These are phyloP conservation scores for Geotrichum fermentans DNA, from an alignment of 1,139 yeast species.

Conservation along the genomic window DNA sequence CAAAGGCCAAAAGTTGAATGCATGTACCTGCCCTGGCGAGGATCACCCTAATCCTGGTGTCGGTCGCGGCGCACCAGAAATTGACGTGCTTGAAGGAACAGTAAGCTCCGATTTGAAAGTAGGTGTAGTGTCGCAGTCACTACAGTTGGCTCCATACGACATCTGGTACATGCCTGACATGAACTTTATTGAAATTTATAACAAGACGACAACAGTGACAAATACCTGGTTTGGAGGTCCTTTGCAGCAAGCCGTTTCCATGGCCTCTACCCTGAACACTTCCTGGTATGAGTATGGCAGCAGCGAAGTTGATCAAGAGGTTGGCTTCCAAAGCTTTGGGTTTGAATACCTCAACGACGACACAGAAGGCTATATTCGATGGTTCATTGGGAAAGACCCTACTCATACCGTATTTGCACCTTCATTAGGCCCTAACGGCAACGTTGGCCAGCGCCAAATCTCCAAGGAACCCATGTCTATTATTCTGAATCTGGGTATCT, in stretches of 20 bases:
- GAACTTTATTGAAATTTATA: conserved; percentile 60
- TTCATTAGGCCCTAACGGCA: conserved; percentile 77
- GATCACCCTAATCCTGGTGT: conserved; percentile 74
- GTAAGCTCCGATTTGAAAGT: conserved; percentile 39
- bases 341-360: conserved; percentile 71
- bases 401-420: conserved; percentile 57
- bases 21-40: conserved; percentile 69
- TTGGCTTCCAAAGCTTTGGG: conserved; percentile 45
- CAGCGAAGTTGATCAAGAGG: conserved; percentile 48
- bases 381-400: conserved; percentile 73
- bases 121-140: conserved; percentile 76
- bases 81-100: conserved; percentile 78
- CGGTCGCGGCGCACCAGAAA: conserved; percentile 89
- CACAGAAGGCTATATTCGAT: conserved; percentile 63
- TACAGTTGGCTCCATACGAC: conserved; percentile 81
- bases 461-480: conserved; percentile 85
- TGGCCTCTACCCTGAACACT: conserved; percentile 60
- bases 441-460: conserved; percentile 66
- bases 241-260: conserved; percentile 78
- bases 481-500: conserved; percentile 70
- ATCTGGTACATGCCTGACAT: conserved; percentile 83
- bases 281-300: conserved; percentile 63
- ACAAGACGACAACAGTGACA: conserved; percentile 58
- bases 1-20: conserved; percentile 68
- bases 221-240: conserved; percentile 81